Evolutionary conservation across 345 rosid genomes (phyloP).

Genomic region (Arabidopsis thaliana): TAIR10.1 NC_003074.8:20562501-20563000

Average conservation of each 20-base stretch:
- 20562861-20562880: not conserved
- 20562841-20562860: not conserved
- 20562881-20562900: not conserved
- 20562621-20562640: conserved; percentile 78
- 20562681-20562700: not conserved
- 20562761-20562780: conserved; percentile 17
- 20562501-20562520: conserved; percentile 89
- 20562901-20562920: not conserved
- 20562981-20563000: conserved; percentile 13
- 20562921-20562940: conserved; percentile 1
- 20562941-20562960: not conserved
- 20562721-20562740: not conserved
- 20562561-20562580: conserved; percentile 89
- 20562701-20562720: not conserved
- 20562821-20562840: conserved; percentile 53
- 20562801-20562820: conserved; percentile 68
- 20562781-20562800: conserved; percentile 65
- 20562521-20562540: conserved; percentile 92
- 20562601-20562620: conserved; percentile 97
- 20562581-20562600: conserved; percentile 91
- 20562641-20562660: conserved; percentile 51
- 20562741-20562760: not conserved
- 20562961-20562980: not conserved
- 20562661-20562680: conserved; percentile 4
- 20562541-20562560: conserved; percentile 80